Conservation (phyloP, 2,329 filamentous ascomycete species). For the Epichloe coenophiala region DNA sequence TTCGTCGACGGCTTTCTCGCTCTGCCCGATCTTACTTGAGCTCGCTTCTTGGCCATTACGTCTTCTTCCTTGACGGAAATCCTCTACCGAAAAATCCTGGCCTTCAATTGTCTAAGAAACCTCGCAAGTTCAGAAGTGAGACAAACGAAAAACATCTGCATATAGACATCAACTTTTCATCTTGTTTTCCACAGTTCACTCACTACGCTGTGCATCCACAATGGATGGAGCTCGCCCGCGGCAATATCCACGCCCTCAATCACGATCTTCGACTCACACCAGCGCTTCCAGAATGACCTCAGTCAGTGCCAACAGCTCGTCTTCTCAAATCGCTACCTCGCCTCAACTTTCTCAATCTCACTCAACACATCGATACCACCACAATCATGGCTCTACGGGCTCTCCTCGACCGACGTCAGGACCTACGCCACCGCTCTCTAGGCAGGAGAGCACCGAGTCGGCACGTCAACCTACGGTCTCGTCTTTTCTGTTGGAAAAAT, state of each 20-base stretch:
- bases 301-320: conserved; percentile 28
- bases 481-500: conserved; percentile 39
- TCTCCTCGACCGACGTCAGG: conserved; percentile 25
- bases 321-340: conserved; percentile 24
- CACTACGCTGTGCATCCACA: not conserved
- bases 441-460: conserved; percentile 28
- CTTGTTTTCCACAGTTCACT: not conserved
- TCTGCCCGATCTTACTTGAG: not conserved
- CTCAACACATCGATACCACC: conserved; percentile 26
- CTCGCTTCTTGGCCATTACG: not conserved
- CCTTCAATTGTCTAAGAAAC: not conserved
- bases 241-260: conserved; percentile 28
- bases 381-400: conserved; percentile 20
- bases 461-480: conserved; percentile 29
- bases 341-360: conserved; percentile 22
- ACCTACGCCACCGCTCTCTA: conserved; percentile 27
- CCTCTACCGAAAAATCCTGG: not conserved
- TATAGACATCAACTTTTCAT: not conserved
- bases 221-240: conserved; percentile 21
- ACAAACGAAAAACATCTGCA: not conserved
- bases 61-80: not conserved
- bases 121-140: not conserved
- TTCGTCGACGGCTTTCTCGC: not conserved
- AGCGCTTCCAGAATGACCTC: conserved; percentile 26
- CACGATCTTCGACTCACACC: conserved; percentile 31